A percentile compares a stretch with the other conserved stretches of the same genome.
Evolutionary conservation across 768 basidiomycete species (phyloP).

Genomic region (Phlebiopsis gigantea): DNA sequence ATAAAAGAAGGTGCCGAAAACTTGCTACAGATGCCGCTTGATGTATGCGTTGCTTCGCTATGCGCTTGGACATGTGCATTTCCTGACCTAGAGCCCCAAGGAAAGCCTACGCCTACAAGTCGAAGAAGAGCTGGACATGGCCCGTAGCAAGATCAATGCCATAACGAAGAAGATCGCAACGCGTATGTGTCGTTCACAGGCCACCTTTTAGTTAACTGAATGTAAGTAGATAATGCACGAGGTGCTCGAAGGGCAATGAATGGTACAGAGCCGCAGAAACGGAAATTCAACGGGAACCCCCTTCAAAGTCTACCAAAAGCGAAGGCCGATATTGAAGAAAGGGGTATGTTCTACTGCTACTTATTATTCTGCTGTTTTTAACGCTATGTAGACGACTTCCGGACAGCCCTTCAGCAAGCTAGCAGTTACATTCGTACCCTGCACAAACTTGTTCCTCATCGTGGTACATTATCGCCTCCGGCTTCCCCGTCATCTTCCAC

Average conservation of each 20-base stretch:
- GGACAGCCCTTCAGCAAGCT: slow-evolving; percentile 64
- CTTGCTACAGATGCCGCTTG: slow-evolving; percentile 63
- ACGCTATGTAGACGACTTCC: slow-evolving; percentile 56
- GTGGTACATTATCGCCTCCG: slow-evolving; percentile 25
- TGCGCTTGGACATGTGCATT: neutral
- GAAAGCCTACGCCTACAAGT: slow-evolving; percentile 67
- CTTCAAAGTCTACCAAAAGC: slow-evolving; percentile 8
- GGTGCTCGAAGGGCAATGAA: slow-evolving; percentile 13
- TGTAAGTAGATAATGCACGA: slow-evolving; percentile 15
- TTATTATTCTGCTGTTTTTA: neutral
- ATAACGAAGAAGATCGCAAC: slow-evolving; percentile 55
- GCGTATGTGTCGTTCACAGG: slow-evolving; percentile 30
- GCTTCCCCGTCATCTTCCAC: slow-evolving; percentile 30
- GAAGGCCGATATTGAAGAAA: slow-evolving; percentile 19
- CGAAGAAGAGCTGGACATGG: slow-evolving; percentile 71
- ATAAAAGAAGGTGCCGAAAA: slow-evolving; percentile 94
- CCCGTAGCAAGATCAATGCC: slow-evolving; percentile 64
- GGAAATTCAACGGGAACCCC: slow-evolving; percentile 16
- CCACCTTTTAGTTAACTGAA: neutral
- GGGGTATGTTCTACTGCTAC: slow-evolving; percentile 12
- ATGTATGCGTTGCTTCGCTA: slow-evolving; percentile 30
- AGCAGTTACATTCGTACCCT: slow-evolving; percentile 53
- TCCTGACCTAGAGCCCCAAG: slow-evolving; percentile 30
- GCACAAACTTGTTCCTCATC: slow-evolving; percentile 27
- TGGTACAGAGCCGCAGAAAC: slow-evolving; percentile 11